Percentiles rank a stretch among this genome's conserved stretches.
phyloP scores from a whole-genome alignment of 768 basidiomycete genomes.

The Termitomyces bulborhizus region DNA sequence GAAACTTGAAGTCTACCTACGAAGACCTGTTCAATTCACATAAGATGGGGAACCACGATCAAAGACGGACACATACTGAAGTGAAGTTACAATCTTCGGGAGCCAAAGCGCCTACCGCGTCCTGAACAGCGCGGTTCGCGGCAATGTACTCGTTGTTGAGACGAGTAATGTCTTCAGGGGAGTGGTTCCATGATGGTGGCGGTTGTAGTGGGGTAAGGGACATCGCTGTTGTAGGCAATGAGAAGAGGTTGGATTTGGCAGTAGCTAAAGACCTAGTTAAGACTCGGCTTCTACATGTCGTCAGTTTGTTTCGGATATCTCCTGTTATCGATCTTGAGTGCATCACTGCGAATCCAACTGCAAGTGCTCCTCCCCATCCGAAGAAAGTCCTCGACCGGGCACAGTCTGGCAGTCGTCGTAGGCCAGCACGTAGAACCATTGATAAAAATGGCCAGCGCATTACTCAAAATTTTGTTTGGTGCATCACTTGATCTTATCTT shows the following conservation, averaged over 20 bases:
- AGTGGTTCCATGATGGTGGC: slow-evolving; percentile 62
- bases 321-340: slow-evolving; percentile 33
- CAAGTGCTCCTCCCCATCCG: slow-evolving; percentile 33
- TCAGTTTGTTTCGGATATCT: slow-evolving; percentile 32
- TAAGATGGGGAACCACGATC: slow-evolving; percentile 1
- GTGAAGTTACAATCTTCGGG: slow-evolving; percentile 57
- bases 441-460: slow-evolving; percentile 1
- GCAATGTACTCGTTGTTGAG: slow-evolving; percentile 57
- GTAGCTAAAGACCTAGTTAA: slow-evolving; percentile 23
- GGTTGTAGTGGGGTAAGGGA: slow-evolving; percentile 58
- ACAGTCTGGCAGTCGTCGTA: slow-evolving; percentile 19
- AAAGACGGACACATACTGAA: slow-evolving; percentile 39
- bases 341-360: slow-evolving; percentile 33
- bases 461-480: slow-evolving; percentile 3
- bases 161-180: slow-evolving; percentile 49
- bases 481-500: slow-evolving; percentile 24
- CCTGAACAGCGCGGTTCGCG: slow-evolving; percentile 45
- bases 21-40: slow-evolving; percentile 47
- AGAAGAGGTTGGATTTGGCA: slow-evolving; percentile 20
- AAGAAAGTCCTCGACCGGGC: slow-evolving; percentile 19
- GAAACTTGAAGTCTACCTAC: slow-evolving; percentile 36
- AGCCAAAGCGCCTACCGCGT: slow-evolving; percentile 54
- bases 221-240: slow-evolving; percentile 28
- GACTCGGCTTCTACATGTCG: slow-evolving; percentile 14
- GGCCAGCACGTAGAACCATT: slow-evolving; percentile 26